These are phyloP conservation scores for Meyerozyma sp. DNA, from an alignment of 1,139 yeast species.

Conservation along the genomic window DNA sequence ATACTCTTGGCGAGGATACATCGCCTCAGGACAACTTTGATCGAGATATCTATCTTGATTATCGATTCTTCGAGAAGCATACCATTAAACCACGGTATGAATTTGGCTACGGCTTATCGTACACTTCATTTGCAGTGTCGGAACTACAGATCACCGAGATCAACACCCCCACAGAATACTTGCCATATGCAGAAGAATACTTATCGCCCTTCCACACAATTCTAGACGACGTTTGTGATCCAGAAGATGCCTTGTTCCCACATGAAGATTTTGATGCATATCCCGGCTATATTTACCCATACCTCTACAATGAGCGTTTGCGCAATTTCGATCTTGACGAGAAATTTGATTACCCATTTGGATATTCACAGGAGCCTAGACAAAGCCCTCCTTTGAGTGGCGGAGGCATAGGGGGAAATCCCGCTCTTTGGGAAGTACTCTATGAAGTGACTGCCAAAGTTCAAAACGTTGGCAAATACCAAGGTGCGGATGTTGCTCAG, in stretches of 20 bases:
- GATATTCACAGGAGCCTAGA: slow-evolving; percentile 39
- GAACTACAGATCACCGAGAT: slow-evolving; percentile 38
- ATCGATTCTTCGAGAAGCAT: slow-evolving; percentile 51
- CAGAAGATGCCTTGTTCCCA: slow-evolving; percentile 54
- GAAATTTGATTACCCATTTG: slow-evolving; percentile 46
- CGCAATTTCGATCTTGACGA: slow-evolving; percentile 34
- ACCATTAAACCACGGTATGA: slow-evolving; percentile 54
- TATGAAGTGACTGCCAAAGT: slow-evolving; percentile 46
- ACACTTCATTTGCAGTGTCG: slow-evolving; percentile 41
- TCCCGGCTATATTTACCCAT: slow-evolving; percentile 51
- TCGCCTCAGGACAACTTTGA: slow-evolving; percentile 47
- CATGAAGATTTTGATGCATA: slow-evolving; percentile 47
- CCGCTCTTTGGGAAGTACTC: slow-evolving; percentile 39
- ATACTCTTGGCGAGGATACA: slow-evolving; percentile 30
- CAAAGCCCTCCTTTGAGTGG: slow-evolving; percentile 44
- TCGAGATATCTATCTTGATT: slow-evolving; percentile 48
- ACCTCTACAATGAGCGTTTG: slow-evolving; percentile 42
- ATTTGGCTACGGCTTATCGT: slow-evolving; percentile 60
- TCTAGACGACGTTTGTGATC: slow-evolving; percentile 48
- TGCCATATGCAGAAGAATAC: slow-evolving; percentile 48
- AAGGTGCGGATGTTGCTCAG: slow-evolving; percentile 53
- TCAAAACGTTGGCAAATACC: slow-evolving; percentile 44
- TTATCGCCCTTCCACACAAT: slow-evolving; percentile 33
- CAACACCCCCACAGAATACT: slow-evolving; percentile 39
- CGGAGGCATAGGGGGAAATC: slow-evolving; percentile 53